Base-by-base conservation (phyloP, 352 stramenopile species). In the Phytophthora sojae region DNA sequence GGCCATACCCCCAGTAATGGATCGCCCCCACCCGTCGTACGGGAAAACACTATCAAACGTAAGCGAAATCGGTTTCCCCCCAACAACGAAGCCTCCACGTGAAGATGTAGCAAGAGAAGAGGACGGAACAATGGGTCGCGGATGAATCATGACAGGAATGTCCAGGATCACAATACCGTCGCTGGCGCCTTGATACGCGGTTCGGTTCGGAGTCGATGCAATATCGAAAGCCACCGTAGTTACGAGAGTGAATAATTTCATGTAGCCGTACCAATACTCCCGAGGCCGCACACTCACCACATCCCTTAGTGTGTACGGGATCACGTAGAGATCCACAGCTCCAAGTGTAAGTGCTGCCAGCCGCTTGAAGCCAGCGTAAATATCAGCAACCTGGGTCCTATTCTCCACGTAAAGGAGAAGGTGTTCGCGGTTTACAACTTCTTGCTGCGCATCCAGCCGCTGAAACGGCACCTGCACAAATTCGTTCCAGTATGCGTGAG, bases 381-480 rank as follows among this genome's bases (percentile, higher is more conserved):
- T 73, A 25, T 81, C 76, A 7, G 67, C 75, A 3, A 88, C 25
- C 7, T 76, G 58, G 2, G 67, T 73, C 19, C 58, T 49, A 55
- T 83, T 80, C 23, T 77, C 63, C 32, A 74, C 74, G 37, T 80
- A 86, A 47, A 88, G 64, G 26, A 85, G 61, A 15, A 88, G 47
- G 59, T 83, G 55, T 15, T 86, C 76, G 8, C 81, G 78, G 37
- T 25, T 67, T 12, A 39, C 61, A 12, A 82, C 66, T 64, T 85
- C 81, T 19, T 79, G 69, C 0, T 61, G 58, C 9, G 42, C 26
- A 54, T 88, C 78, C 17, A 78, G 45, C 15, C 76, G 73, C 23
- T 77, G 54, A 29, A 88, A 82, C 12, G 81, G 81, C 4, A 88
- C n/a, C 0, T 64, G 76, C 3, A 85, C 69, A 56, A 88, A 88